phyloP scores from a whole-genome alignment of 1,284 basidiomycete genomes.

The Butyriboletus appendiculatus region DNA sequence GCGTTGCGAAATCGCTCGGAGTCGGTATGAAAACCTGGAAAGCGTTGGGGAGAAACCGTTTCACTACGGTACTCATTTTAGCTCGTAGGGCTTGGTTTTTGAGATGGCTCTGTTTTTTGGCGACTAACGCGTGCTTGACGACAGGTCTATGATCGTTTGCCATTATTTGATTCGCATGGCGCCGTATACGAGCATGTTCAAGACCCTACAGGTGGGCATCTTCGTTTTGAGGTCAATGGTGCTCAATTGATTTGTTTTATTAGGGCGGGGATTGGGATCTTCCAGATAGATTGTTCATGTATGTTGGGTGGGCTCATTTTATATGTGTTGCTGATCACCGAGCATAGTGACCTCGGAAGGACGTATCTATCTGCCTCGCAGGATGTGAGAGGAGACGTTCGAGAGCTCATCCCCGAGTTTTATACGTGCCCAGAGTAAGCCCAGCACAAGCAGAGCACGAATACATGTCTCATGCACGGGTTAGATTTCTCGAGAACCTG shows the following conservation, averaged over 20 bases:
- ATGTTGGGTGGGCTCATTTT: conserved; percentile 11
- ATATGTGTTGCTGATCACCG: conserved; percentile 5
- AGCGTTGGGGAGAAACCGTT: conserved; percentile 87
- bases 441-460: neutral
- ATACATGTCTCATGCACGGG: conserved; percentile 7
- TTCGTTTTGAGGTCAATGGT: neutral
- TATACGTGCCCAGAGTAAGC: conserved; percentile 76
- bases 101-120: neutral
- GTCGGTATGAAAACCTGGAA: conserved; percentile 76
- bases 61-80: conserved; percentile 95
- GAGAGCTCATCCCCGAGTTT: conserved; percentile 94
- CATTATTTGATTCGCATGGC: conserved; percentile 91
- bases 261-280: conserved; percentile 94
- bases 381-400: conserved; percentile 90
- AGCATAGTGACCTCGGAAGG: conserved; percentile 64
- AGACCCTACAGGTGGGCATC: conserved; percentile 66
- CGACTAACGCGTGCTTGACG: neutral
- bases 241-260: neutral
- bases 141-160: conserved; percentile 89
- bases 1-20: conserved; percentile 70
- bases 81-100: conserved; percentile 47
- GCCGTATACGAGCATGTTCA: conserved; percentile 93
- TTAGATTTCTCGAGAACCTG: conserved; percentile 71
- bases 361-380: conserved; percentile 86
- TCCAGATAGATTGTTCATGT: conserved; percentile 91